These are phyloP conservation scores for Mortierella antarctica DNA, from an alignment of 192 early-diverging fungal genomes.

Conservation along the genomic window DNA sequence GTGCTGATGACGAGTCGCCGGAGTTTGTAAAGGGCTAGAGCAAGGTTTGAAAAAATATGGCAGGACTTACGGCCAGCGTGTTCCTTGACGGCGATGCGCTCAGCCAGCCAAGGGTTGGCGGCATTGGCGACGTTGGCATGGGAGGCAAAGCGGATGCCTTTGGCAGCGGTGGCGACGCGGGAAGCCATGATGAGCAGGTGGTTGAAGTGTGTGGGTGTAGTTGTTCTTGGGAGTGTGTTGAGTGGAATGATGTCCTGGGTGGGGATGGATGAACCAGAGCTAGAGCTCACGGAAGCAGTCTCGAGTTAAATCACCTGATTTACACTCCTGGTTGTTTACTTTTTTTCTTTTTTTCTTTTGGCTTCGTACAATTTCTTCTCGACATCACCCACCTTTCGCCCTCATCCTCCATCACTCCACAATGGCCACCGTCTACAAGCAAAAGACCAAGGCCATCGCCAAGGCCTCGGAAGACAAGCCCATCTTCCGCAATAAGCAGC, in stretches of 20 bases:
- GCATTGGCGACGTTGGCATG: slow-evolving; percentile 2
- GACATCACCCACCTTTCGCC: slow-evolving; percentile 6
- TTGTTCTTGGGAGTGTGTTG: too few species aligned
- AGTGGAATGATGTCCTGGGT: too few species aligned
- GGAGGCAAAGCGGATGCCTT: slow-evolving; percentile 49
- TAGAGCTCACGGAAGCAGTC: too few species aligned
- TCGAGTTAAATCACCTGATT: background rate
- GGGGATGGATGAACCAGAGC: too few species aligned
- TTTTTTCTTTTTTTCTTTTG: slow-evolving; percentile 13
- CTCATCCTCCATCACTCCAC: background rate
- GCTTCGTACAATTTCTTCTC: too few species aligned
- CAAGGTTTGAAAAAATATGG: background rate
- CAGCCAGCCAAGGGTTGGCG: slow-evolving; percentile 52
- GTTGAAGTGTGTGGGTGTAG: too few species aligned
- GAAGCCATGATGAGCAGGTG: slow-evolving; percentile 27
- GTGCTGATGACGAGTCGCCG: background rate
- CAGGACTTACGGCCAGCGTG: slow-evolving; percentile 48
- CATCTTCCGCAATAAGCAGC: slow-evolving; percentile 84
- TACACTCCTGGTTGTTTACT: slow-evolving; percentile 2
- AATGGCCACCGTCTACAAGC: slow-evolving; percentile 50
- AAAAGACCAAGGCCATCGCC: slow-evolving; percentile 40
- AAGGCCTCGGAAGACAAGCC: slow-evolving; percentile 56
- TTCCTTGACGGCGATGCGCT: slow-evolving; percentile 48
- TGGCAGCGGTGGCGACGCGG: slow-evolving; percentile 44
- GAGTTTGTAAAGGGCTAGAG: background rate